Evolutionary conservation across 148 eudicot species (phyloP).

Genomic region (Gaultheria prostrata): DNA sequence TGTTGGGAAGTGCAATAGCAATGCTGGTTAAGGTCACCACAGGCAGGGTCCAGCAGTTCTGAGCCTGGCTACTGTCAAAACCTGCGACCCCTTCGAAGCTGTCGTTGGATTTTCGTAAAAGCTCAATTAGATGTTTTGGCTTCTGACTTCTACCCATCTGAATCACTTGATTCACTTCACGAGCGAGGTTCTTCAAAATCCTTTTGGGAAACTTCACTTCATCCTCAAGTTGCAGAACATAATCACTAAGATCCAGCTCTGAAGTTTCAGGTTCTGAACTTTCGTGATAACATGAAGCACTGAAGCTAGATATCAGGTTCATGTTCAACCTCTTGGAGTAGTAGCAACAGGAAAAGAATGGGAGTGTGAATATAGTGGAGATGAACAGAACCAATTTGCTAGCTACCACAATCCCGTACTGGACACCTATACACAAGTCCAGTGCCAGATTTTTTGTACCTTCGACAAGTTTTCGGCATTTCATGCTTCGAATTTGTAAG

Average conservation of each 20-base stretch:
- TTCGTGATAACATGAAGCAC: background rate
- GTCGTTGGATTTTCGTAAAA: background rate
- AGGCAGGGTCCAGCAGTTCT: constrained; percentile 8
- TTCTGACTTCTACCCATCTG: background rate
- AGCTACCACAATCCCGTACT: constrained; percentile 14
- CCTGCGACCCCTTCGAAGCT: background rate
- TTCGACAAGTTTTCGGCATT: constrained; percentile 12
- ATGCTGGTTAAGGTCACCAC: constrained; percentile 15
- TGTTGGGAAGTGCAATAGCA: constrained; percentile 5
- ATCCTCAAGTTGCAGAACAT: background rate
- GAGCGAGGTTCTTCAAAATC: background rate
- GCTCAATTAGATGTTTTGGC: background rate
- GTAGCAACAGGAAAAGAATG: background rate
- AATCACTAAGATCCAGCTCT: background rate
- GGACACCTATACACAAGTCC: constrained; percentile 14
- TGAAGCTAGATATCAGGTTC: background rate
- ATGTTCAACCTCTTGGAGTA: background rate
- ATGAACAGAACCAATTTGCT: constrained; percentile 18
- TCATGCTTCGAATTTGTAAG: background rate
- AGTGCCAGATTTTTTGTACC: constrained; percentile 2
- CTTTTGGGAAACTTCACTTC: background rate
- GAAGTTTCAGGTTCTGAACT: background rate
- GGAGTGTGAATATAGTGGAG: background rate
- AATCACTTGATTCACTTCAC: background rate
- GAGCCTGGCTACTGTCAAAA: background rate